Percentiles rank a stretch among this genome's conserved stretches.
Evolutionary conservation across 1,284 basidiomycete genomes (phyloP).

Genomic region (Anthracocystis walkeri): DNA sequence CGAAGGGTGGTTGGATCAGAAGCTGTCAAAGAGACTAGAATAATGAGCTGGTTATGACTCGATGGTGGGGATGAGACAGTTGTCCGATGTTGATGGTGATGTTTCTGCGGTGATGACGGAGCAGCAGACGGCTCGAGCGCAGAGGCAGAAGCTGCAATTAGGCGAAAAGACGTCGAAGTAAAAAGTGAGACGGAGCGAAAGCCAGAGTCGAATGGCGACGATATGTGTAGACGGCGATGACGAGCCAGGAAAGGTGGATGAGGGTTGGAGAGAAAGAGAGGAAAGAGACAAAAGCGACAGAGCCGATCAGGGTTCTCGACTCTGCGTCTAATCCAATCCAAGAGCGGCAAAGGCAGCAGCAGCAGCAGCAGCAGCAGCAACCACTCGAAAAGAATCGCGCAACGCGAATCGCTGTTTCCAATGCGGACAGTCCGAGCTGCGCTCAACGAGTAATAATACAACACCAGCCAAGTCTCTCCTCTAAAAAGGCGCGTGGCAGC

Average conservation of each 20-base stretch:
- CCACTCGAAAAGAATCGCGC: not conserved
- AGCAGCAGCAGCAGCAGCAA: not conserved
- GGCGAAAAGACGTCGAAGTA: no score
- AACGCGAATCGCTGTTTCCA: not conserved
- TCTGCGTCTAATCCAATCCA: not conserved
- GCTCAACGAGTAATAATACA: no score
- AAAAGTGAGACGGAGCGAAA: no score
- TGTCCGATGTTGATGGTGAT: no score
- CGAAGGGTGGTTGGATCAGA: not conserved
- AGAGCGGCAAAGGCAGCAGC: not conserved
- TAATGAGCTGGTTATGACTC: no score
- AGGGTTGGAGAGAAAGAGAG: not conserved
- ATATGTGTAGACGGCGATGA: not conserved
- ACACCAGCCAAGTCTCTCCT: no score
- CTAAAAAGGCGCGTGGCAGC: no score
- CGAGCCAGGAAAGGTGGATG: not conserved
- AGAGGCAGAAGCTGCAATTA: no score
- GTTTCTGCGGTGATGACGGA: no score
- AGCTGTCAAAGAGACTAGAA: not conserved
- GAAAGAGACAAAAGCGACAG: not conserved
- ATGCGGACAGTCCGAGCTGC: no score
- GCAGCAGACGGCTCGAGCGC: no score
- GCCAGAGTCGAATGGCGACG: not conserved
- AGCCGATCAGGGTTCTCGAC: conserved; percentile 6
- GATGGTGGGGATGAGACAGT: no score